Evolutionary conservation across 768 basidiomycete genomes (phyloP).

Genomic region (Boletus pseudopeckii): DNA sequence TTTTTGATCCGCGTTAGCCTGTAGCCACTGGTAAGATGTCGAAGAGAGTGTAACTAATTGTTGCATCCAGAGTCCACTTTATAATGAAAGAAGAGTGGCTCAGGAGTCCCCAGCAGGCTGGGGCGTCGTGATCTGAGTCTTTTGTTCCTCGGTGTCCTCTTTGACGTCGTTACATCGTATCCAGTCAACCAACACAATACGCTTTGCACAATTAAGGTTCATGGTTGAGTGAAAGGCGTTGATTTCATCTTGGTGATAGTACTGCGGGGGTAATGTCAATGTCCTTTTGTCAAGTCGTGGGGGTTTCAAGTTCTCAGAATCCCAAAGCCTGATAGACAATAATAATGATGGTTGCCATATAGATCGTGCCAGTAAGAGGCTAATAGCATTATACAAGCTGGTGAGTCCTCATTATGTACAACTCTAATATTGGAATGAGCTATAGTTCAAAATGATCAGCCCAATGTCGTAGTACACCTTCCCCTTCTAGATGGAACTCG

Average conservation of each 20-base stretch:
- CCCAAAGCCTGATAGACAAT: neutral
- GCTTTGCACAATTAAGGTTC: neutral
- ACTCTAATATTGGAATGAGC: too few relatives aligned
- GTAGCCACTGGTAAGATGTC: neutral
- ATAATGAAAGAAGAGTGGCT: constrained; percentile 4
- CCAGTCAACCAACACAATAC: constrained; percentile 13
- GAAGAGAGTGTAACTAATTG: too few relatives aligned
- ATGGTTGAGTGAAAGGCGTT: neutral
- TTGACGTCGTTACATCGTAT: constrained; percentile 2
- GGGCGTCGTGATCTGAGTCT: neutral
- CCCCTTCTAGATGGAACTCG: constrained; percentile 54
- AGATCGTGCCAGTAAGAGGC: neutral
- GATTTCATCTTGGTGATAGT: neutral
- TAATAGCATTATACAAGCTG: neutral
- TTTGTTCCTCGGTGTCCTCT: constrained; percentile 5
- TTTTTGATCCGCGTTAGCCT: neutral
- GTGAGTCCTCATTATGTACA: too few relatives aligned
- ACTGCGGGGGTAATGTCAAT: neutral
- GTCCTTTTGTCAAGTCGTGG: constrained; percentile 6
- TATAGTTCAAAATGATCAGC: constrained; percentile 56
- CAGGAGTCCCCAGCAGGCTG: neutral
- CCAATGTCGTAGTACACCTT: constrained; percentile 69
- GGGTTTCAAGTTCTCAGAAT: neutral
- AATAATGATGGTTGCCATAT: neutral
- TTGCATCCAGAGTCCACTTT: neutral